Base-by-base conservation (phyloP, 2,329 filamentous ascomycete species). In the Neurospora crassa region DNA sequence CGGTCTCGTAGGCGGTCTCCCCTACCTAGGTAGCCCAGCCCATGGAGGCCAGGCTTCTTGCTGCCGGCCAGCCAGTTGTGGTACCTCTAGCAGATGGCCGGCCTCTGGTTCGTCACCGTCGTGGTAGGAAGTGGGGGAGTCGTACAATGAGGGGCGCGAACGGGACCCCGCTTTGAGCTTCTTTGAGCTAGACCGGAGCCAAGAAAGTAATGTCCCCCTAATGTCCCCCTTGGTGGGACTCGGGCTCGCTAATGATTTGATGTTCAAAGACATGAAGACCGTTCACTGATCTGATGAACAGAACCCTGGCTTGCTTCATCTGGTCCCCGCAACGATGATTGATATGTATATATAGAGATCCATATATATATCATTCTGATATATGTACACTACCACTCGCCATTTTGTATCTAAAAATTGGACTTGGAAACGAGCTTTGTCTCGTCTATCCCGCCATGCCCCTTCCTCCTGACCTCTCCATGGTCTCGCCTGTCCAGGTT, bases 151-250 rank as follows among this genome's bases (percentile, higher is more conserved):
- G 72, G 75, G 71, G 75, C 67, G 73, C 69, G 68, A 47, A 70
- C 29, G n/a, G 68, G 45, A 74, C 75, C 75, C 75, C 75, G 74
- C 75, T 74, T 71, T 73, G 70, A 73, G 70, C 68, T 59, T 69
- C 67, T 72, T 76, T 73, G 73, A 71, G 71, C 70, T 73, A 67
- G 69, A 69, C 14, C 68, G 68, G 18, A 40, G 42, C n/a, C 42
- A 20, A 71, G 53, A 68, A 69, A 70, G 41, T 69, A 53, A 45
- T 63, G 69, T 72, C 68, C 70, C 69, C 67, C 53, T n/a, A 12
- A 40, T 37, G 18, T 34, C 37, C 12, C 47, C 14, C 34, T 37
- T 34, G 47, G 24, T 34, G 47, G 47, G 24, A 34, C 24, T 34
- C 3, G 29, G 47, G 18, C 47, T 59, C 47, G 47, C 47, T 59